Evolutionary conservation across 2,329 filamentous ascomycete species (phyloP), one percentile per base, ranked within the genome.

Genomic region (Geosmithia morbida): DNA sequence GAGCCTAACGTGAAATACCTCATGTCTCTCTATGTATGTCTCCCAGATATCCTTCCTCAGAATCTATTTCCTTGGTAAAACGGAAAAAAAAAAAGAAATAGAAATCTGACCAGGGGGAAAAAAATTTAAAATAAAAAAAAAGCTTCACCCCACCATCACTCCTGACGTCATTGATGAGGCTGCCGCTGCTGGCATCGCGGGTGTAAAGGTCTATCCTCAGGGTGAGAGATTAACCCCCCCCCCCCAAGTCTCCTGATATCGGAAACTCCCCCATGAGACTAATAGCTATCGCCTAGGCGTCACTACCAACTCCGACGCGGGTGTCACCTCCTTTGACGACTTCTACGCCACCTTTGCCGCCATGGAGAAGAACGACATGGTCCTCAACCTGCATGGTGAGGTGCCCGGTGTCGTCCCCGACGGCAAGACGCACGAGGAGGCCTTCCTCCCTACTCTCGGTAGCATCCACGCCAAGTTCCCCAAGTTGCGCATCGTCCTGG

Each of bases 361-460:
- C 53, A 96, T 97, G 89, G 84, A 95, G 60, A 68, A 81, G 50
- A 78, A 88, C 54, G 80, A 82, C 54, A 71, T 95, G 60, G 75
- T 94, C n/a, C 73, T 94, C 41, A 96, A 96, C 66, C 70, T 97
- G n/a, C 89, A 97, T 61, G 90, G 89, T 53, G 90, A 96, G 66
- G 78, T 83, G n/a, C 82, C 65, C 2, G 64, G 64, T 48, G 59
- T 65, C 44, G 62, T 80, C 0, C 72, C 72, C 2, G 69, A 69
- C n/a, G 62, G 59, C 20, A 52, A 62, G 30, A 68, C 69, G 1
- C 57, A 70, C 3, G 68, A 71, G 53, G 67, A 70, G 52, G 65
- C 66, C 8, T 97, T 97, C 66, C 70, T 97, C 8, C 89, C 89
- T 0, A 90, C 83, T 0, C 71, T 96, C 33, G 70, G 76, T 52